Evolutionary conservation across 1,284 basidiomycete species (phyloP).

Genomic region (Ceratobasidium theobromae): DNA sequence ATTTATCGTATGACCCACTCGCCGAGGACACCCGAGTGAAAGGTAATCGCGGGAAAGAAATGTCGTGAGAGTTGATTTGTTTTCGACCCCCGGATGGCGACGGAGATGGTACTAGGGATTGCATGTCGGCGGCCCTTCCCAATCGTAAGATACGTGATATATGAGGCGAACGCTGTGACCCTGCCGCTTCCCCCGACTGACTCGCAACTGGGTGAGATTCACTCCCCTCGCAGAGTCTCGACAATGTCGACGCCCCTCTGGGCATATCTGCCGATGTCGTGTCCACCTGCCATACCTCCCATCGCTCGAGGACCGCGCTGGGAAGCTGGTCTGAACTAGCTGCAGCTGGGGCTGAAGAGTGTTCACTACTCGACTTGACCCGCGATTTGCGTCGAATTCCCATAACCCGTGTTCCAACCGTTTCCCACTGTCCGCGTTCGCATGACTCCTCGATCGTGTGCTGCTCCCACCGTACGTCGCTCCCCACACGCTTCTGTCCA

Average conservation of each 20-base stretch:
- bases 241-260: slow-evolving; percentile 3
- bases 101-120: slow-evolving; percentile 31
- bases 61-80: slow-evolving; percentile 34
- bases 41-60: slow-evolving; percentile 58
- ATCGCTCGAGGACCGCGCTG: slow-evolving; percentile 64
- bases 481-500: slow-evolving; percentile 28
- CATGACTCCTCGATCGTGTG: slow-evolving; percentile 58
- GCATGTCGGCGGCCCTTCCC: slow-evolving; percentile 28
- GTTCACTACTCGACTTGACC: slow-evolving; percentile 32
- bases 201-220: neutral
- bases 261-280: slow-evolving; percentile 43
- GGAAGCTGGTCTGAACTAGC: slow-evolving; percentile 52
- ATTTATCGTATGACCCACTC: slow-evolving; percentile 47
- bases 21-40: slow-evolving; percentile 72
- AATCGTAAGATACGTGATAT: slow-evolving; percentile 25
- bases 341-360: neutral
- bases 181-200: neutral
- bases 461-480: slow-evolving; percentile 45
- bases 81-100: slow-evolving; percentile 39
- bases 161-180: slow-evolving; percentile 24
- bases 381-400: slow-evolving; percentile 52
- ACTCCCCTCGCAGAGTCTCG: slow-evolving; percentile 6
- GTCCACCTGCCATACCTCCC: slow-evolving; percentile 79
- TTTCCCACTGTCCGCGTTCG: slow-evolving; percentile 74
- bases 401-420: slow-evolving; percentile 53